These are phyloP conservation scores for Ailanthus altissimus DNA, from an alignment of 345 rosid genomes.

Conservation along the genomic window DNA sequence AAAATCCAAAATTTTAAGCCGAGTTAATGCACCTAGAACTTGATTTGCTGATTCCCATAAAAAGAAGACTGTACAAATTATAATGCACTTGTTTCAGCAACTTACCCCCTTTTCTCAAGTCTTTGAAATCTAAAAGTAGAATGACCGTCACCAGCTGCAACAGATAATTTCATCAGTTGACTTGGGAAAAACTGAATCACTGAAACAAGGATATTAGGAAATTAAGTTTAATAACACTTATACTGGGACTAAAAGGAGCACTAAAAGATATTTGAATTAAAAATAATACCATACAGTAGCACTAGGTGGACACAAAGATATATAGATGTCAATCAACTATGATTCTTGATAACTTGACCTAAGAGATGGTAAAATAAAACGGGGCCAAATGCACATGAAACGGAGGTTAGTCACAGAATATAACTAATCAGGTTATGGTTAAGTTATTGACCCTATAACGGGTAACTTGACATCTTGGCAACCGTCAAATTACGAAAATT, in stretches of 20 bases:
- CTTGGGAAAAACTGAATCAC: not conserved
- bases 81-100: not conserved
- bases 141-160: not conserved
- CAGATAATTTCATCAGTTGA: not conserved
- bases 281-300: too few relatives aligned
- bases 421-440: not conserved
- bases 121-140: not conserved
- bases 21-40: constrained; percentile 1
- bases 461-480: not conserved
- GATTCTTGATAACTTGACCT: not conserved
- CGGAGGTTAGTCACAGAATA: not conserved
- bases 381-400: not conserved
- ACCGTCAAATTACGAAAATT: not conserved
- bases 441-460: not conserved
- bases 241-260: not conserved
- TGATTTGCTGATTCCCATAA: not conserved
- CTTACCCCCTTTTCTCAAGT: not conserved
- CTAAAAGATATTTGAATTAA: not conserved
- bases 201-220: not conserved
- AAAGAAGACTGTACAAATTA: not conserved
- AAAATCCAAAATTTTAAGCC: constrained; percentile 26
- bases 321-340: not conserved
- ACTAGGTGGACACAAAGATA: not conserved
- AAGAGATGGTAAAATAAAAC: not conserved
- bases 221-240: not conserved